Evolutionary conservation across 441 rosid genomes (phyloP).

Genomic region (Brassica balearica): DNA sequence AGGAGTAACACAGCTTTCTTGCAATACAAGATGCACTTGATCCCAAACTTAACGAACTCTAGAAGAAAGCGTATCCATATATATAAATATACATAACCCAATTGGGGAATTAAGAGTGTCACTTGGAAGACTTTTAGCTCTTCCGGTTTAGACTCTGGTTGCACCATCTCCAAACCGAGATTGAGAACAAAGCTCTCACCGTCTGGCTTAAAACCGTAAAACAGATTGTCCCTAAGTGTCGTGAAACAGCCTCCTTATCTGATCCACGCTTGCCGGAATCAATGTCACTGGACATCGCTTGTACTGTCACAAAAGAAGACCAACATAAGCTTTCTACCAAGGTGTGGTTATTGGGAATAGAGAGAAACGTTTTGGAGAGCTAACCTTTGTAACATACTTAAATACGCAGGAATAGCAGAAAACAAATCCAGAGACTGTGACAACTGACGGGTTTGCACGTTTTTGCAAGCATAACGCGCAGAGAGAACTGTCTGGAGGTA

Average conservation of each 20-base stretch:
- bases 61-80: conserved; percentile 27
- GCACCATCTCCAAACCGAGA: conserved; percentile 9
- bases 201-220: conserved; percentile 20
- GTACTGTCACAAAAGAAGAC: conserved; percentile 58
- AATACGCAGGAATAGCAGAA: conserved; percentile 94
- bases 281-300: conserved; percentile 92
- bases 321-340: neutral
- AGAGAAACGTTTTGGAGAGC: conserved; percentile 28
- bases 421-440: conserved; percentile 93
- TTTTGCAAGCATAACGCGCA: conserved; percentile 95
- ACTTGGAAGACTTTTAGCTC: conserved; percentile 24
- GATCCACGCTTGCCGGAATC: conserved; percentile 79
- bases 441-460: conserved; percentile 95
- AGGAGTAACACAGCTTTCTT: conserved; percentile 3
- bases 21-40: conserved; percentile 25
- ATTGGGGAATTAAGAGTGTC: conserved; percentile 30
- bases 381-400: conserved; percentile 90
- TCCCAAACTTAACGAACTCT: conserved; percentile 15
- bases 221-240: conserved; percentile 56
- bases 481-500: conserved; percentile 73
- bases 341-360: neutral
- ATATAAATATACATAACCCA: conserved; percentile 2
- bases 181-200: conserved; percentile 9
- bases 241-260: conserved; percentile 94
- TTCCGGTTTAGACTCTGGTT: conserved; percentile 10